A percentile compares a stretch with the other conserved stretches of the same genome.
Conservation (phyloP, 441 rosid species). For the Adansonia grandidieri region DNA sequence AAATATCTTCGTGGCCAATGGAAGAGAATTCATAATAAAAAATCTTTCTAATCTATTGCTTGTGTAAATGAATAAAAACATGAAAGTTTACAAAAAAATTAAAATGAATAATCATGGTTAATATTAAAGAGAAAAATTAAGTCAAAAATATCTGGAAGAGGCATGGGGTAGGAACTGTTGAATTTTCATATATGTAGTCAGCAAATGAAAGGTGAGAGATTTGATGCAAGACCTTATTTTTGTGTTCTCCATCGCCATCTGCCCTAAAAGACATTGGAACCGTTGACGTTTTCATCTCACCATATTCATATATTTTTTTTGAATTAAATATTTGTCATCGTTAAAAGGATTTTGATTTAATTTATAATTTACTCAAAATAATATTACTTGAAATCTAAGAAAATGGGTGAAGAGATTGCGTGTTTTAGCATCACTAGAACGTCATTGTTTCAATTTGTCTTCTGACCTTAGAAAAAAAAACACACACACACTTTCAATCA, state of each 20-base stretch:
- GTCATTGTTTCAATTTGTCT: slow-evolving; percentile 27
- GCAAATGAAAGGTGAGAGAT: slow-evolving; percentile 30
- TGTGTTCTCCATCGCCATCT: slow-evolving; percentile 20
- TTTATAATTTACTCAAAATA: background rate
- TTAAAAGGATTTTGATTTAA: background rate
- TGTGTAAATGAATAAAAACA: background rate
- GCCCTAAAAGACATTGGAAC: slow-evolving; percentile 31
- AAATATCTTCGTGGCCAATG: background rate
- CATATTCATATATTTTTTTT: slow-evolving; percentile 19
- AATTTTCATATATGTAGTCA: no score
- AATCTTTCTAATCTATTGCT: background rate
- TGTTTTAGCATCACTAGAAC: slow-evolving; percentile 33
- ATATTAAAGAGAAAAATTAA: background rate
- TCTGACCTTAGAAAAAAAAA: background rate
- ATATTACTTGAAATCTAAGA: slow-evolving; percentile 26
- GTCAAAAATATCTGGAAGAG: no score
- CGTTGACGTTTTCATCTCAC: slow-evolving; percentile 44
- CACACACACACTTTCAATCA: background rate
- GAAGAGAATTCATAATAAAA: no score
- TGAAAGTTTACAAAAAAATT: background rate
- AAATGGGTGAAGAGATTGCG: slow-evolving; percentile 29
- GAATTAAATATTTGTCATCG: background rate
- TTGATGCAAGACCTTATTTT: slow-evolving; percentile 37
- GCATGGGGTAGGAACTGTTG: no score
- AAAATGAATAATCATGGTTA: background rate